phyloP scores from a whole-genome alignment of 2,329 filamentous ascomycete species.

The Drechslerella coelobrocha region DNA sequence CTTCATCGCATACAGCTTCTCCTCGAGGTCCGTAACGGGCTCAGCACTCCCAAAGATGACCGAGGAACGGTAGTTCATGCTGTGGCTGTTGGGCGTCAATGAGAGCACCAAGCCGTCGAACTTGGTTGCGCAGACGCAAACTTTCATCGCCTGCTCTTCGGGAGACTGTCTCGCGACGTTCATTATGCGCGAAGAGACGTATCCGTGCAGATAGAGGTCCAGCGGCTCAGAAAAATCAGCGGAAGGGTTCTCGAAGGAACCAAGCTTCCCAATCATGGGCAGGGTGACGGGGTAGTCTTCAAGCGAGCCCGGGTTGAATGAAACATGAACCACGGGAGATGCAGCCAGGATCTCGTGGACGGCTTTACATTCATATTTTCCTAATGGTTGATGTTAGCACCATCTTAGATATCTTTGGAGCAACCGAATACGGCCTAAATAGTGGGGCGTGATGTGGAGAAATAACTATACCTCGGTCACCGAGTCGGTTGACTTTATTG shows the following conservation, averaged over 20 bases:
- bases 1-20: conserved; percentile 79
- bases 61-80: conserved; percentile 85
- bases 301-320: conserved; percentile 68
- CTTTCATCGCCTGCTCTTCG: conserved; percentile 63
- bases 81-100: conserved; percentile 79
- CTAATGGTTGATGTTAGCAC: conserved; percentile 60
- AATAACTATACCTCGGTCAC: conserved; percentile 70
- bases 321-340: conserved; percentile 77
- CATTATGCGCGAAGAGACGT: conserved; percentile 79
- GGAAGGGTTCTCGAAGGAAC: conserved; percentile 70
- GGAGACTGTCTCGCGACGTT: conserved; percentile 63
- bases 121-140: conserved; percentile 75
- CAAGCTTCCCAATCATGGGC: conserved; percentile 86
- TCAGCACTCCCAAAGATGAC: conserved; percentile 76
- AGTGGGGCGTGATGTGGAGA: too few relatives aligned
- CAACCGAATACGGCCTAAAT: too few relatives aligned
- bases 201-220: conserved; percentile 83
- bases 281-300: conserved; percentile 77
- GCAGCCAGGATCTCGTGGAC: conserved; percentile 79
- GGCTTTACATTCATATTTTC: conserved; percentile 72
- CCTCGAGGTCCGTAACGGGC: conserved; percentile 70
- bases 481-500: conserved; percentile 73
- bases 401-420: too few relatives aligned
- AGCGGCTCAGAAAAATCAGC: conserved; percentile 69
- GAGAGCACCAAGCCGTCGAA: conserved; percentile 81